These are phyloP conservation scores for Neopestalotiopsis sp. DNA, from an alignment of 2,329 filamentous ascomycete genomes.

Conservation along the genomic window DNA sequence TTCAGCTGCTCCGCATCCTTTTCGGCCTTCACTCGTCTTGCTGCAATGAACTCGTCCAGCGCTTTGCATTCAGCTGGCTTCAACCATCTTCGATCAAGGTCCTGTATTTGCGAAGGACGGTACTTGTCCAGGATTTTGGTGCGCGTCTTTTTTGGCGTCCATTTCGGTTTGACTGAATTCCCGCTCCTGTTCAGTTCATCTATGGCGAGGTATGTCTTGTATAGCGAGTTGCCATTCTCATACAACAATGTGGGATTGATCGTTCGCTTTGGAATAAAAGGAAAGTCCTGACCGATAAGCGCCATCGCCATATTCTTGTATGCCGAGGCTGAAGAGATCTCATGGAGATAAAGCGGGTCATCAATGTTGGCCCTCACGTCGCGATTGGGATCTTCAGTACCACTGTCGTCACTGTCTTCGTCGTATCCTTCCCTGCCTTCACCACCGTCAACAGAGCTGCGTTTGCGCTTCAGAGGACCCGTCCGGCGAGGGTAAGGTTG, in stretches of 20 bases:
- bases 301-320: slow-evolving; percentile 27
- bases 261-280: slow-evolving; percentile 30
- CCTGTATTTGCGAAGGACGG: slow-evolving; percentile 21
- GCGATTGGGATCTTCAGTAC: slow-evolving; percentile 16
- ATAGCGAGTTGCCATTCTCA: slow-evolving; percentile 35
- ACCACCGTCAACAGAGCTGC: slow-evolving; percentile 20
- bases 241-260: slow-evolving; percentile 31
- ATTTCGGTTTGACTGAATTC: slow-evolving; percentile 22
- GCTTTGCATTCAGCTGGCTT: slow-evolving; percentile 32
- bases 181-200: slow-evolving; percentile 31
- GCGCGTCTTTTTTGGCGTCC: slow-evolving; percentile 35
- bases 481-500: slow-evolving; percentile 39
- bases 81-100: slow-evolving; percentile 25
- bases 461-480: slow-evolving; percentile 47
- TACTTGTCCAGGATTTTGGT: slow-evolving; percentile 27
- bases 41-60: slow-evolving; percentile 45
- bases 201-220: slow-evolving; percentile 40
- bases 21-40: slow-evolving; percentile 34
- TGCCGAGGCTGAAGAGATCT: slow-evolving; percentile 2
- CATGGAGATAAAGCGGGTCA: slow-evolving; percentile 15
- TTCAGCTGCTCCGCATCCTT: slow-evolving; percentile 40
- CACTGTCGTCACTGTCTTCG: slow-evolving; percentile 24
- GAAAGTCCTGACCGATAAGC: slow-evolving; percentile 43
- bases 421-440: slow-evolving; percentile 19
- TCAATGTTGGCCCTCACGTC: slow-evolving; percentile 26